Percentiles rank a stretch among this genome's conserved stretches.
phyloP scores from a whole-genome alignment of 352 stramenopile species.

The Hyaloperonospora brassicae region DNA sequence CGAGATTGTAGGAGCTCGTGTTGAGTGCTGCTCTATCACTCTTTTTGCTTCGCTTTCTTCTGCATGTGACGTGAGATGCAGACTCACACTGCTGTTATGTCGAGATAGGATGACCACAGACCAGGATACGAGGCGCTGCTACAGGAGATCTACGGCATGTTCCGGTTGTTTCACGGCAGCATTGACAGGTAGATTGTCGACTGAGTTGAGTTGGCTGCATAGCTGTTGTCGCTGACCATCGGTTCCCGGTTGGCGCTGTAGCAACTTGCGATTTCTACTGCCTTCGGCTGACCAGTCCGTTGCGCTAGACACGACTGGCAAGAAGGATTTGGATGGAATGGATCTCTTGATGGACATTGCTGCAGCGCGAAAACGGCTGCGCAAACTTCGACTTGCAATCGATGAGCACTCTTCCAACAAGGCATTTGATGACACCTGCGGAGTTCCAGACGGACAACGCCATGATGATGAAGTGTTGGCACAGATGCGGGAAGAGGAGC shows the following conservation, averaged over 20 bases:
- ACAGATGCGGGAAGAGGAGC: slow-evolving; percentile 10
- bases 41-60: neutral
- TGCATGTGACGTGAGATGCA: neutral
- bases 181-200: slow-evolving; percentile 29
- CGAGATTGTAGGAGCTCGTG: slow-evolving; percentile 24
- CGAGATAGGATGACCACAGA: slow-evolving; percentile 30
- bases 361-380: slow-evolving; percentile 28
- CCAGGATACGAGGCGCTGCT: slow-evolving; percentile 32
- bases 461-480: slow-evolving; percentile 3
- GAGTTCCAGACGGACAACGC: neutral
- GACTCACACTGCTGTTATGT: slow-evolving; percentile 5
- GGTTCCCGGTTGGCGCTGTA: neutral
- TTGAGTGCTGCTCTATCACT: neutral
- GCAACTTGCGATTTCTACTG: slow-evolving; percentile 22
- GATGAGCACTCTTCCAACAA: slow-evolving; percentile 13
- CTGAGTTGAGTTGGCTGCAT: neutral
- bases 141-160: slow-evolving; percentile 39
- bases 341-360: slow-evolving; percentile 38
- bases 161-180: slow-evolving; percentile 47
- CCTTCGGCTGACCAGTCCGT: slow-evolving; percentile 1
- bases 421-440: slow-evolving; percentile 1
- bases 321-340: slow-evolving; percentile 37
- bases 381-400: slow-evolving; percentile 36
- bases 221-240: neutral
- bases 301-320: neutral